These are phyloP conservation scores for Rhizophagus clarus DNA, from an alignment of 192 early-diverging fungal species.

Conservation along the genomic window DNA sequence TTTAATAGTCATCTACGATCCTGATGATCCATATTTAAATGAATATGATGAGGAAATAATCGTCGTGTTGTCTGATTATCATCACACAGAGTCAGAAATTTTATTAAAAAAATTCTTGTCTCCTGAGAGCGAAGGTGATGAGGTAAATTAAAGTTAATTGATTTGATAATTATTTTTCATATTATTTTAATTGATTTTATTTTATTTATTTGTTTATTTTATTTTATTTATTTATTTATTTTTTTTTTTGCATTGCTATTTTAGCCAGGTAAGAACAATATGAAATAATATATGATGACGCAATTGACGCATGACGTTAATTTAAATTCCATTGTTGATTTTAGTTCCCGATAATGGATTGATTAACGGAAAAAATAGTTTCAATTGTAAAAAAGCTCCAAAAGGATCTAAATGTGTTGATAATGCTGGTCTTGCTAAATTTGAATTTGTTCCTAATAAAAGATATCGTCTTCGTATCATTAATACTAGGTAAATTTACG, in stretches of 20 bases:
- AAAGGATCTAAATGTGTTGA: constrained; percentile 26
- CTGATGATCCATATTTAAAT: constrained; percentile 50
- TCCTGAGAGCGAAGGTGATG: constrained; percentile 29
- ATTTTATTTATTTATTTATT: background rate
- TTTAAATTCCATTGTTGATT: background rate
- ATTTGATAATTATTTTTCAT: too few relatives aligned
- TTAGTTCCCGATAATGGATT: constrained; percentile 49
- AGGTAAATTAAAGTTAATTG: constrained; percentile 6
- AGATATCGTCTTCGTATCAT: constrained; percentile 65
- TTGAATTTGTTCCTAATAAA: constrained; percentile 37
- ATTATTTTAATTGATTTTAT: too few relatives aligned
- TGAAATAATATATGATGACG: background rate
- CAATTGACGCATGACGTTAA: background rate
- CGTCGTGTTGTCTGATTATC: constrained; percentile 63
- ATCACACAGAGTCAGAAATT: background rate
- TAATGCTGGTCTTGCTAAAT: constrained; percentile 31
- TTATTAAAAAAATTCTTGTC: background rate
- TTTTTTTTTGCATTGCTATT: too few relatives aligned
- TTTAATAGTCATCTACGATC: constrained; percentile 56
- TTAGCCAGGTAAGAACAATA: too few relatives aligned
- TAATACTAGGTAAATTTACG: constrained; percentile 43
- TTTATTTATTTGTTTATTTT: background rate
- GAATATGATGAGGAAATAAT: constrained; percentile 71
- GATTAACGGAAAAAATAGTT: constrained; percentile 51
- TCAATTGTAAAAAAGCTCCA: constrained; percentile 40